These are phyloP conservation scores for Imleria badia DNA, from an alignment of 768 basidiomycete species.

Conservation along the genomic window DNA sequence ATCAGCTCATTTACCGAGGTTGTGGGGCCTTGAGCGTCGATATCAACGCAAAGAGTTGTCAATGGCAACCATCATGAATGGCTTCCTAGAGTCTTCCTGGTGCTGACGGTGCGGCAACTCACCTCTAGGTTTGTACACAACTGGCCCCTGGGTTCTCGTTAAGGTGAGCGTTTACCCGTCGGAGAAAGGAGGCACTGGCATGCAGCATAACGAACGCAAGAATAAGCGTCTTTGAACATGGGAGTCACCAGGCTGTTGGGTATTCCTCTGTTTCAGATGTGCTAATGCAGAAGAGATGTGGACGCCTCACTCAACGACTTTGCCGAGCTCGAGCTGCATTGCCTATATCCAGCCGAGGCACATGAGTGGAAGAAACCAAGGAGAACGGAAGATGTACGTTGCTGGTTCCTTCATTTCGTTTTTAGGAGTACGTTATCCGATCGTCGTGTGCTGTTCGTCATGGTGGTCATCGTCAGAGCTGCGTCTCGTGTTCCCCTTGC, in stretches of 20 bases:
- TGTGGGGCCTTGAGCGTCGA: constrained; percentile 75
- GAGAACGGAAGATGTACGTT: too few species aligned
- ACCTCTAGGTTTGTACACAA: constrained; percentile 89
- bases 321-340: constrained; percentile 79
- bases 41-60: constrained; percentile 68
- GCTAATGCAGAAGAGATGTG: neutral
- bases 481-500: too few species aligned
- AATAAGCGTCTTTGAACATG: constrained; percentile 77
- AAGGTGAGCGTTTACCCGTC: neutral
- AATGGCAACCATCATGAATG: constrained; percentile 70
- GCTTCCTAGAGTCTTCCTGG: constrained; percentile 48
- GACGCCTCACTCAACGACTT: constrained; percentile 69
- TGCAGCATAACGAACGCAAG: constrained; percentile 70
- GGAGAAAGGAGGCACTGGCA: constrained; percentile 67
- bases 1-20: constrained; percentile 48
- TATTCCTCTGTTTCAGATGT: neutral
- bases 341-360: constrained; percentile 40
- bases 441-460: too few species aligned
- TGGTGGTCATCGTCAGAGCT: too few species aligned
- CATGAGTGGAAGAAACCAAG: too few species aligned
- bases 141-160: constrained; percentile 60
- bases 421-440: too few species aligned
- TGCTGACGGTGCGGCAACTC: constrained; percentile 15
- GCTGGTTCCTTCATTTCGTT: too few species aligned
- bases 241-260: constrained; percentile 65